Base-by-base conservation (phyloP, 2,329 filamentous ascomycete species). In the Fulvia fulva region DNA sequence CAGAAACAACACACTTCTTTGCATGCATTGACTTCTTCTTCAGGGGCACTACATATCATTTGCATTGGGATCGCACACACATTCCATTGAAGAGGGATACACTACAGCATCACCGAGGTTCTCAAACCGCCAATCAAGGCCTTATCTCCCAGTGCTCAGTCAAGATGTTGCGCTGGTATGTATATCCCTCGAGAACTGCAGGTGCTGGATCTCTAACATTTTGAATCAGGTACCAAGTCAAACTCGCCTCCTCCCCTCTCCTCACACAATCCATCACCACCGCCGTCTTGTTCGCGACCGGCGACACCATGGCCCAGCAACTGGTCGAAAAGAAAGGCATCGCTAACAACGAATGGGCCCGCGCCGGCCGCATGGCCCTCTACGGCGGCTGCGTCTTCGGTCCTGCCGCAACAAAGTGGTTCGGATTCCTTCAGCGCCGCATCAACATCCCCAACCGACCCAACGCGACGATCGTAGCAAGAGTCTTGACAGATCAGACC, bases 251-350 rank as follows among this genome's bases (percentile, higher is more conserved):
- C 69, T 85, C 89, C 71, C 93, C 93, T 60, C 80, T 97, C 67
- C 84, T 97, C 70, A 97, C 93, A 11, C 91, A 96, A 80, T 90
- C 88, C 73, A 78, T 96, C 68, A 96, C 91, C 57, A 97, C 93
- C 41, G 89, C 90, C 51, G 83, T 97, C 59, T 87, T 99, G 63
- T 99, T 97, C 74, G 92, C 89, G 58, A 90, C 91, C 14, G 94
- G 94, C 69, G 94, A 99, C 77, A 81, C 88, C 60, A 87, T 95
- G 65, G 91, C 94, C 37, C 94, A 99, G 77, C 93, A 97, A 77
- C 81, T 85, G 34, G 89, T 99, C 59, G 93, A 97, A 77, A 87
- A 86, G 74, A 87, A 83, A 69, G 92, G 91, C 19, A 65, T 89
- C 25, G 77, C 87, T 66, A 88, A 89, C 64, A 93, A 99, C 74